Base-by-base conservation (phyloP, 2,329 filamentous ascomycete species). In the Diaporthe helianthi region DNA sequence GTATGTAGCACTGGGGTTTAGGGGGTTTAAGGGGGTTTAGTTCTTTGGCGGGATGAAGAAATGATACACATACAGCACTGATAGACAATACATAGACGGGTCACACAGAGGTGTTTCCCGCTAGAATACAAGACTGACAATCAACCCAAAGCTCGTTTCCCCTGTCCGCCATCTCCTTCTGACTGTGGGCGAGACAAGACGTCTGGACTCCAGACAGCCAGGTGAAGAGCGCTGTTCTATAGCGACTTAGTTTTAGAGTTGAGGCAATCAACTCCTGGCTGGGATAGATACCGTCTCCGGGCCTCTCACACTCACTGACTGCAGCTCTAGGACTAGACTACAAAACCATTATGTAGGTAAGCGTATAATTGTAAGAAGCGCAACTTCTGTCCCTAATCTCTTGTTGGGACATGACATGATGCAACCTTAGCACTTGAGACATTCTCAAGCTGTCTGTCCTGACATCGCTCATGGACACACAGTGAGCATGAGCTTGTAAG, bases 81-180 rank as follows among this genome's bases (percentile, higher is more conserved):
- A 63, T 63, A 63, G 58, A 63, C 58, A 19, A 49, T 22, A 49
- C 29, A 49, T 63, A 63, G 58, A 63, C 29, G 44, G 44, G 58
- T 36, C 58, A 33, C 55, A 6, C 41, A 46, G 22, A 15, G 41
- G n/a, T 2, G 17, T 31, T 22, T 33, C 29, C 58, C 58, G 58
- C 26, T 4, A 36, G 12, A 61, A 47, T 44, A 49, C 24, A 63
- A 63, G 29, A 47, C 26, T 1, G 38, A 36, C 24, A 33, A 63
- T 63, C 24, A 22, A 63, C 29, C 44, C 24, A n/a, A 49, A 8
- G 8, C 31, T 63, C 9, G 15, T 3, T 31, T 29, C 3, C 4
- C 24, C 9, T 46, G 24, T n/a, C 13, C 4, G 15, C 26, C 26
- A 15, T 24, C 19, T 41, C 17, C 8, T 44, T 44, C 22, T 36